Percentiles rank a stretch among this genome's conserved stretches.
Conservation (phyloP, 2,329 filamentous ascomycete genomes). For the Arthrobotrys sinensis region DNA sequence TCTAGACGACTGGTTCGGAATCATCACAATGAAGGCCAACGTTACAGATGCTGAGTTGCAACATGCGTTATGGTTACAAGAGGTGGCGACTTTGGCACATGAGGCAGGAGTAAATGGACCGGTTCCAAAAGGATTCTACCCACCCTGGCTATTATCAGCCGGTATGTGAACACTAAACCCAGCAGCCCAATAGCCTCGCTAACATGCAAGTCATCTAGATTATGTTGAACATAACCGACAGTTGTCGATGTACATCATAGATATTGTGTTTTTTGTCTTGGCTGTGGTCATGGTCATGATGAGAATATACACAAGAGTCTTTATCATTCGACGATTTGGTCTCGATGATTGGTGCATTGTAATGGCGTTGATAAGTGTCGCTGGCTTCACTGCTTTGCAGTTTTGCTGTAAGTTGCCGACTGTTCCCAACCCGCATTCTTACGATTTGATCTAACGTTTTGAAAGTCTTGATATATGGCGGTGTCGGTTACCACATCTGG, state of each 20-base stretch:
- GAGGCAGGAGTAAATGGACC: constrained; percentile 51
- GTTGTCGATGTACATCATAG: constrained; percentile 55
- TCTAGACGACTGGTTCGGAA: constrained; percentile 41
- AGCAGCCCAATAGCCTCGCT: not conserved
- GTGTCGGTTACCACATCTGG: constrained; percentile 59
- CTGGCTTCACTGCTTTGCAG: constrained; percentile 52
- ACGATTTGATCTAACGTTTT: not conserved
- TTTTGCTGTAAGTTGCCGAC: constrained; percentile 60
- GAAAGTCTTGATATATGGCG: constrained; percentile 55
- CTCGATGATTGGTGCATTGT: constrained; percentile 58
- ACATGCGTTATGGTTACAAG: constrained; percentile 52
- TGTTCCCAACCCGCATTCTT: not conserved
- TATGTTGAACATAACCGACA: constrained; percentile 46
- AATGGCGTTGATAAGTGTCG: constrained; percentile 50
- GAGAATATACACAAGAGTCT: constrained; percentile 58
- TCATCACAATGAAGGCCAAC: constrained; percentile 43
- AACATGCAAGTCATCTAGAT: constrained; percentile 15
- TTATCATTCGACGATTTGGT: constrained; percentile 54
- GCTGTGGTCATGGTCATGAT: constrained; percentile 56
- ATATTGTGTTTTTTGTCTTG: constrained; percentile 46
- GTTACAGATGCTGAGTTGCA: constrained; percentile 35
- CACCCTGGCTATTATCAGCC: constrained; percentile 46
- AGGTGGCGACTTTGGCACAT: constrained; percentile 42
- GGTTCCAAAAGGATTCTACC: constrained; percentile 43
- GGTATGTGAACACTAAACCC: constrained; percentile 14